Conservation (phyloP, 177 flowering plant genomes). For the Vitis hybrid region DNA sequence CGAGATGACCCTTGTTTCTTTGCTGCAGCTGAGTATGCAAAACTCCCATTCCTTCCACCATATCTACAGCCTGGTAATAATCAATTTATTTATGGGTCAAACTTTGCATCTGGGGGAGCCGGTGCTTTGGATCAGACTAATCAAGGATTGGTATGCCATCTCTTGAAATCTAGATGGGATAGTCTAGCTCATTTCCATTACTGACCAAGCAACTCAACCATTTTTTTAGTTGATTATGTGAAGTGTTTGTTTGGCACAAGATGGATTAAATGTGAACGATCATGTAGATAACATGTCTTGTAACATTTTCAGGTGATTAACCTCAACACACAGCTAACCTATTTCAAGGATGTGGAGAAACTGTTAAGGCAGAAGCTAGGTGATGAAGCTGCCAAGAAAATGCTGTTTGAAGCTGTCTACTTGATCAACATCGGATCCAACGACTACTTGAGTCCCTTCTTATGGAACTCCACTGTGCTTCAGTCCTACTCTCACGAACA, state of each 20-base stretch:
- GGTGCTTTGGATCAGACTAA: conserved; percentile 24
- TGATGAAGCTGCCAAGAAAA: conserved; percentile 13
- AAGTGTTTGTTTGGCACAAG: too few relatives aligned
- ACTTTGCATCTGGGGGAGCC: conserved; percentile 31
- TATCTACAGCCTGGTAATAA: conserved; percentile 16
- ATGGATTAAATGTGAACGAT: too few relatives aligned
- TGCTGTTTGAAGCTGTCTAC: conserved; percentile 27
- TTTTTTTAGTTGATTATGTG: too few relatives aligned
- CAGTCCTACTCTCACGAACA: too few relatives aligned
- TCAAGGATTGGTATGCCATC: conserved; percentile 12
- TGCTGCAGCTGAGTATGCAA: conserved; percentile 25
- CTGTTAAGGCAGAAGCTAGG: conserved; percentile 23
- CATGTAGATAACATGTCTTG: too few relatives aligned
- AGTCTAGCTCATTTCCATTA: too few relatives aligned
- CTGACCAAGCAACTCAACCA: too few relatives aligned
- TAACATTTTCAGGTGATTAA: too few relatives aligned
- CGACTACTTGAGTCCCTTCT: conserved; percentile 18
- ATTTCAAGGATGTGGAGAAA: conserved; percentile 10
- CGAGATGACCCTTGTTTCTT: background rate
- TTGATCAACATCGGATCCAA: conserved; percentile 36
- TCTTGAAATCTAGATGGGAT: too few relatives aligned
- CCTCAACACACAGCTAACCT: conserved; percentile 11
- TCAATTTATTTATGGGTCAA: conserved; percentile 18
- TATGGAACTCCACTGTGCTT: too few relatives aligned
- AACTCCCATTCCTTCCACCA: conserved; percentile 27